phyloP scores from a whole-genome alignment of 192 early-diverging fungal genomes.

The Coemansia sp. region DNA sequence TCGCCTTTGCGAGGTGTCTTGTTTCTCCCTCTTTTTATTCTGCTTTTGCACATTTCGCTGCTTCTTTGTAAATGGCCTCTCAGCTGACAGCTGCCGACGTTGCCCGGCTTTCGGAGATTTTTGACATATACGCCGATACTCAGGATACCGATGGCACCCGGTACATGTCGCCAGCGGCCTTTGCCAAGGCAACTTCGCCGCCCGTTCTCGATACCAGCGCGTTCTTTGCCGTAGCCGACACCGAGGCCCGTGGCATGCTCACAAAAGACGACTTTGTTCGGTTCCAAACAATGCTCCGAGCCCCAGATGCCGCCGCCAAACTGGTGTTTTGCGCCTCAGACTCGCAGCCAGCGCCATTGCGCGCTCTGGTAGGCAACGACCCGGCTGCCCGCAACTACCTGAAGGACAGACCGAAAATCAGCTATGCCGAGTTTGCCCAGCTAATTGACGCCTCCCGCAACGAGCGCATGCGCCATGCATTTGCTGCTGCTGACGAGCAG shows the following conservation, averaged over 20 bases:
- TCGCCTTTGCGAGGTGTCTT: conserved; percentile 16
- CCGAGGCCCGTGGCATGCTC: conserved; percentile 32
- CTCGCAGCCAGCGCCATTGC: conserved; percentile 13
- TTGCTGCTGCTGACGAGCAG: conserved; percentile 23
- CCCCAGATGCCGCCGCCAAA: conserved; percentile 55
- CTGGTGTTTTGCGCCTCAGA: conserved; percentile 44
- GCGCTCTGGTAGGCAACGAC: conserved; percentile 18
- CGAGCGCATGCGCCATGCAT: conserved; percentile 42
- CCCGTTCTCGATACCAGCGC: conserved; percentile 23
- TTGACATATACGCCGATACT: conserved; percentile 46
- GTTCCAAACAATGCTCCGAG: conserved; percentile 53
- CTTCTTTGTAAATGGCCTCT: background rate
- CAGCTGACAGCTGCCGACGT: conserved; percentile 30
- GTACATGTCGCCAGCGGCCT: conserved; percentile 50
- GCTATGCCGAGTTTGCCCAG: conserved; percentile 45
- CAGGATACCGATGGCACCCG: conserved; percentile 24
- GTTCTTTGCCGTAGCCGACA: conserved; percentile 57
- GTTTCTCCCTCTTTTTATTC: conserved; percentile 1
- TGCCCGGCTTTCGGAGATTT: conserved; percentile 39
- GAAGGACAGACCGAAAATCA: conserved; percentile 17
- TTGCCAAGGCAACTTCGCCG: conserved; percentile 40
- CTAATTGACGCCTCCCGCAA: conserved; percentile 33
- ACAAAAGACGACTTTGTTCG: conserved; percentile 54
- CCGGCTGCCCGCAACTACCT: conserved; percentile 25
- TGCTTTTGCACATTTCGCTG: background rate